Evolutionary conservation across 345 rosid genomes (phyloP).

Genomic region (Gynandropsis gynandra): DNA sequence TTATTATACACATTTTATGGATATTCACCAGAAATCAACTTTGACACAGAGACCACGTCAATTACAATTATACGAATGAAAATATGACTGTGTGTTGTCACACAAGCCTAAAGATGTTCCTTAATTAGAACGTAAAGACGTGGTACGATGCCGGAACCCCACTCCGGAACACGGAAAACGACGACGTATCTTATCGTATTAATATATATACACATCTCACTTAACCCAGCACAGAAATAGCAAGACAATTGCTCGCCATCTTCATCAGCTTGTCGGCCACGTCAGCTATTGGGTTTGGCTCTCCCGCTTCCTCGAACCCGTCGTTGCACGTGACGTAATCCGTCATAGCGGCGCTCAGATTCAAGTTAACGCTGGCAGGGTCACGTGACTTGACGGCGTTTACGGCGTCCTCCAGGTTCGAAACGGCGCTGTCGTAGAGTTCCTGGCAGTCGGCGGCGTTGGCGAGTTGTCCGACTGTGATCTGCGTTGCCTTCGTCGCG

Average conservation of each 20-base stretch:
- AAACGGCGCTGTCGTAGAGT: constrained; percentile 31
- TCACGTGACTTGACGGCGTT: constrained; percentile 34
- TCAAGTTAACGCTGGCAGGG: constrained; percentile 29
- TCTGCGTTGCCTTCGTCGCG: constrained; percentile 17
- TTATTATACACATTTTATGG: too few relatives aligned
- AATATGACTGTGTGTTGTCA: too few relatives aligned
- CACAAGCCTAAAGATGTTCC: too few relatives aligned
- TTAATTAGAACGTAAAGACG: too few relatives aligned
- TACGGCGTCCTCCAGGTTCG: constrained; percentile 35
- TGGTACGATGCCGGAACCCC: constrained; percentile 3
- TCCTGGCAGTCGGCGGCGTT: constrained; percentile 31
- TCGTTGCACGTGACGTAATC: constrained; percentile 41
- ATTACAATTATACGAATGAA: too few relatives aligned
- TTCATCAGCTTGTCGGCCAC: constrained; percentile 26
- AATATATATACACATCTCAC: background rate
- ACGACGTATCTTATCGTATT: too few relatives aligned
- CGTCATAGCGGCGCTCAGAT: constrained; percentile 45
- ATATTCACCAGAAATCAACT: too few relatives aligned
- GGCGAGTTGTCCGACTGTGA: background rate
- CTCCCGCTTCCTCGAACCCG: constrained; percentile 26
- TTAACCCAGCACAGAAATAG: constrained; percentile 30
- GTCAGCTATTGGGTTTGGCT: constrained; percentile 27
- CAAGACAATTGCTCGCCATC: constrained; percentile 49
- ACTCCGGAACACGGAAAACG: background rate
- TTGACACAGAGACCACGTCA: too few relatives aligned